Evolutionary conservation across 805 yeast species (phyloP).

Genomic region (Candida quercuum): DNA sequence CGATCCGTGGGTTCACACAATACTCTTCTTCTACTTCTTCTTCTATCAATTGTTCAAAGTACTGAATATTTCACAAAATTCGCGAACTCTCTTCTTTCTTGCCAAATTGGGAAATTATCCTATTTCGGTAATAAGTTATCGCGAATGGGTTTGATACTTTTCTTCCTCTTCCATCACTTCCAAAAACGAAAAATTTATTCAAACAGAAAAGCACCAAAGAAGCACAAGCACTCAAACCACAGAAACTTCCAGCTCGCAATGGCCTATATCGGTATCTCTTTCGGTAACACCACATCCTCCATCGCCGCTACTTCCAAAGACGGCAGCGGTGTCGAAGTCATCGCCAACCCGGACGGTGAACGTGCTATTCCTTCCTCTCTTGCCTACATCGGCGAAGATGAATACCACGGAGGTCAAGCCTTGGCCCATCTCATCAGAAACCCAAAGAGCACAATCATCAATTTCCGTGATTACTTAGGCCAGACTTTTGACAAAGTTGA

Average conservation of each 20-base stretch:
- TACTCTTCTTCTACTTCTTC: too few species aligned
- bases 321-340: conserved; percentile 85
- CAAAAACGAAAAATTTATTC: not conserved
- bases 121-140: too few species aligned
- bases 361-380: conserved; percentile 91
- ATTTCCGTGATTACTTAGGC: conserved; percentile 93
- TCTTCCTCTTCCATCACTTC: not conserved
- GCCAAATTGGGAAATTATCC: too few species aligned
- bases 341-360: conserved; percentile 99
- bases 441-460: conserved; percentile 77
- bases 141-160: too few species aligned
- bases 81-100: too few species aligned
- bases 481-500: conserved; percentile 65
- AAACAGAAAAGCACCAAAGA: not conserved
- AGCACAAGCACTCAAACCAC: not conserved
- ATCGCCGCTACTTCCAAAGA: conserved; percentile 83
- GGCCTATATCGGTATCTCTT: conserved; percentile 84
- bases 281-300: conserved; percentile 94
- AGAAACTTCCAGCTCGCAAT: conserved; percentile 11
- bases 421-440: conserved; percentile 87
- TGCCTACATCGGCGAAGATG: conserved; percentile 90
- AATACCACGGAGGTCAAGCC: conserved; percentile 97
- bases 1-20: too few species aligned
- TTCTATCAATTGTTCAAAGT: too few species aligned
- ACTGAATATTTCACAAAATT: too few species aligned